Conservation (phyloP, 108 stramenopile species). For the Pseudonitzschia delicatissima region DNA sequence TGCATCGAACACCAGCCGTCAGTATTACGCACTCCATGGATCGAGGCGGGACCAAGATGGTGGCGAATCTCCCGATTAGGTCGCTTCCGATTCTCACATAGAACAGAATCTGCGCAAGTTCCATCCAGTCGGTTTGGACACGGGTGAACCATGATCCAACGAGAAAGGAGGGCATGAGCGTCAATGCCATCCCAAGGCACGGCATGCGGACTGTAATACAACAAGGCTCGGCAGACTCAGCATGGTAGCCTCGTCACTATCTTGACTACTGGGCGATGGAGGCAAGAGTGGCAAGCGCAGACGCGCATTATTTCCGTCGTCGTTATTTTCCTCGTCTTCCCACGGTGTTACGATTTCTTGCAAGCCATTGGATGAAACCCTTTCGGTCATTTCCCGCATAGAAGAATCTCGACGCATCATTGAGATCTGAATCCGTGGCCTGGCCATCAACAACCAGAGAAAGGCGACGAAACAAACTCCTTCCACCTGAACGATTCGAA, state of each 20-base stretch:
- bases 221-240: no score
- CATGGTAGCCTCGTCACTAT: not conserved
- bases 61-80: slow-evolving; percentile 34
- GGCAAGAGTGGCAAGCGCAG: not conserved
- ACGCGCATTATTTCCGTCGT: not conserved
- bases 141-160: slow-evolving; percentile 48
- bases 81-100: slow-evolving; percentile 36
- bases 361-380: no score
- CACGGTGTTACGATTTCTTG: not conserved
- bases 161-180: slow-evolving; percentile 35
- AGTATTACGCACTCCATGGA: not conserved
- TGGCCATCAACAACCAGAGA: slow-evolving; percentile 17
- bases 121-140: slow-evolving; percentile 32
- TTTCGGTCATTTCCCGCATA: not conserved
- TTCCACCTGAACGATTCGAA: slow-evolving; percentile 10
- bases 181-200: slow-evolving; percentile 27
- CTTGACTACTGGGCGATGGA: not conserved
- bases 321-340: not conserved
- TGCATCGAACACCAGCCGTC: slow-evolving; percentile 14
- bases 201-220: slow-evolving; percentile 6
- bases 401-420: slow-evolving; percentile 41
- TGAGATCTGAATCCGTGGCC: slow-evolving; percentile 12
- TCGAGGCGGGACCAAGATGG: slow-evolving; percentile 16
- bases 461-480: slow-evolving; percentile 19
- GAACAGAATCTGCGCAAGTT: slow-evolving; percentile 38